Conservation (phyloP, 768 basidiomycete genomes). For the Dacryopinax primogenitus region DNA sequence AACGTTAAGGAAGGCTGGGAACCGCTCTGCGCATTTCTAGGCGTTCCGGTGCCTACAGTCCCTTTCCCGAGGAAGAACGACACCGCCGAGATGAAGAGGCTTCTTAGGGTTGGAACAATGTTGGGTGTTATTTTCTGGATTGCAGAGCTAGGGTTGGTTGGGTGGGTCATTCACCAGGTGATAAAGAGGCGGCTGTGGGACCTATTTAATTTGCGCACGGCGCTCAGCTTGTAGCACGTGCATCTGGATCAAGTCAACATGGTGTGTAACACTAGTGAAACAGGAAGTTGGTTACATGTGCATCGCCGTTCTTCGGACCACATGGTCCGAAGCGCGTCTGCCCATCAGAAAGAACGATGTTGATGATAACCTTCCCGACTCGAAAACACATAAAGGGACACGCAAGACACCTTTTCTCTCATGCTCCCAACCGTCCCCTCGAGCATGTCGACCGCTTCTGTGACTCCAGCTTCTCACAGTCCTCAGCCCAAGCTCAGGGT, state of each 20-base stretch:
- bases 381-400: no score
- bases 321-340: no score
- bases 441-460: not conserved
- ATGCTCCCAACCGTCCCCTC: not conserved
- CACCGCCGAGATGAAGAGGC: not conserved
- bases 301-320: no score
- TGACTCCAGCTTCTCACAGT: no score
- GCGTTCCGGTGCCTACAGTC: not conserved
- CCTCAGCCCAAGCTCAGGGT: not conserved
- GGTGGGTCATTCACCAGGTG: not conserved
- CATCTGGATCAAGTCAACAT: no score
- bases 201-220: no score
- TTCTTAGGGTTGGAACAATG: not conserved
- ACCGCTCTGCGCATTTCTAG: constrained; percentile 10
- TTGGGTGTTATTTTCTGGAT: not conserved
- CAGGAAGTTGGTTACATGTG: no score
- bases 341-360: no score
- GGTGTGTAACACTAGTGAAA: no score
- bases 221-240: no score
- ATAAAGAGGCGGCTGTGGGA: not conserved
- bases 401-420: no score
- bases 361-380: no score
- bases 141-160: not conserved
- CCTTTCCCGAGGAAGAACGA: not conserved
- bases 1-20: constrained; percentile 12